Base-by-base conservation (phyloP, 2,329 filamentous ascomycete genomes). In the Cladosporium velox region DNA sequence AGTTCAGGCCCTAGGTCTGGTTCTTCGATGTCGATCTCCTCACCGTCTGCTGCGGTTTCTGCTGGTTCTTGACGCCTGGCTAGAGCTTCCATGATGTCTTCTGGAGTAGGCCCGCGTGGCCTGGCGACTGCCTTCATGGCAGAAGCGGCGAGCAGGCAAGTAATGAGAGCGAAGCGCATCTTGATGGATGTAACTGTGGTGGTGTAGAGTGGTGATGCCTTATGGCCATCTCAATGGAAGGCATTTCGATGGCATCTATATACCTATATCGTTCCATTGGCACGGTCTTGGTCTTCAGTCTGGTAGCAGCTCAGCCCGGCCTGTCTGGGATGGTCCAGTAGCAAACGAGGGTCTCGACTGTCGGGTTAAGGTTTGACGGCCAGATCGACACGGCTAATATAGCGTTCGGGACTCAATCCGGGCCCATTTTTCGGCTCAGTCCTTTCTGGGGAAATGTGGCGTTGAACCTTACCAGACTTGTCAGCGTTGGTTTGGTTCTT, bases 331-430 rank as follows among this genome's bases (percentile, higher is more conserved):
- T 32, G 12, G 34, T 34, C 26, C 21, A 18, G 24, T 21, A 15
- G 24, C 51, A 30, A 32, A 57, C 24, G 61, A 64, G 24, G 61
- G 61, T 47, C 61, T 57, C 61, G 51, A 64, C 52, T 57, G 61
- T 38, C 30, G 26, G 26, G 28, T 55, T 57, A 57, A 44, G 35
- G 51, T 64, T 64, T 12, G 30, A 18, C 51, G 35, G 61, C 49
- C 51, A 44, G 61, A 64, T 55, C 61, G 34, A 32, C 61, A 64
- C 24, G 49, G 7, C 35, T 57, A 47, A 54, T 35, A 57, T 41
- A 30, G 34, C 35, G 32, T 38, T 32, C 57, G 57, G 35, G 35
- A 26, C 21, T 30, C 11, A 35, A 47, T 62, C 59, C 59, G 47
- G 21, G 11, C 11, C 32, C 49, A 55, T 30, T n/a, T 2, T 26